Evolutionary conservation across 2,329 filamentous ascomycete genomes (phyloP).

Genomic region (Escovopsis sp.): DNA sequence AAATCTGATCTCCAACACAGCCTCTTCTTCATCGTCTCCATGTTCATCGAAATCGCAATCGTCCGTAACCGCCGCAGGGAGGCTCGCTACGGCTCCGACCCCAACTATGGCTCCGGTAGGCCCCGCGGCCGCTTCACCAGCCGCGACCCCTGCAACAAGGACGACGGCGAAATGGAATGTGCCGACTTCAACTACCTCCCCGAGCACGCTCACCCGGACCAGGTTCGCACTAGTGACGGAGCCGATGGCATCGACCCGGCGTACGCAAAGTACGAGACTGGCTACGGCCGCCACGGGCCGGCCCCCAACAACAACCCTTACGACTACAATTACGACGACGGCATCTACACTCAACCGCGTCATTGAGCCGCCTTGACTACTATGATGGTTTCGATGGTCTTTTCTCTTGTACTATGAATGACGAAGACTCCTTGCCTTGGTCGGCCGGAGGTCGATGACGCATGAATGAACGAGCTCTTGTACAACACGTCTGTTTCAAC

Average conservation of each 20-base stretch:
- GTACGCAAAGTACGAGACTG: slow-evolving; percentile 15
- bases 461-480: too few species aligned
- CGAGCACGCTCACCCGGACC: slow-evolving; percentile 24
- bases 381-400: neutral
- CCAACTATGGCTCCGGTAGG: slow-evolving; percentile 35
- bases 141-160: slow-evolving; percentile 20
- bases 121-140: slow-evolving; percentile 18
- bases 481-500: too few species aligned
- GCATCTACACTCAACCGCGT: slow-evolving; percentile 18
- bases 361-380: slow-evolving; percentile 3
- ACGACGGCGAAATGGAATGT: slow-evolving; percentile 12
- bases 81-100: slow-evolving; percentile 49
- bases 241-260: slow-evolving; percentile 11
- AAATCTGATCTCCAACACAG: too few species aligned
- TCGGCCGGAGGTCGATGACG: too few species aligned
- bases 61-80: slow-evolving; percentile 59
- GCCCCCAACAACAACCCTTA: slow-evolving; percentile 6
- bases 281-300: slow-evolving; percentile 9
- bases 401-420: too few species aligned
- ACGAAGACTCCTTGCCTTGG: too few species aligned
- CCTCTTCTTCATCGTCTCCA: slow-evolving; percentile 61
- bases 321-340: slow-evolving; percentile 24
- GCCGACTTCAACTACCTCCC: slow-evolving; percentile 17
- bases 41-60: slow-evolving; percentile 52
- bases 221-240: slow-evolving; percentile 16